Percentiles rank a stretch among this genome's conserved stretches.
Evolutionary conservation across 2,329 filamentous ascomycete genomes (phyloP).

Genomic region (Elsinoe fawcettii): DNA sequence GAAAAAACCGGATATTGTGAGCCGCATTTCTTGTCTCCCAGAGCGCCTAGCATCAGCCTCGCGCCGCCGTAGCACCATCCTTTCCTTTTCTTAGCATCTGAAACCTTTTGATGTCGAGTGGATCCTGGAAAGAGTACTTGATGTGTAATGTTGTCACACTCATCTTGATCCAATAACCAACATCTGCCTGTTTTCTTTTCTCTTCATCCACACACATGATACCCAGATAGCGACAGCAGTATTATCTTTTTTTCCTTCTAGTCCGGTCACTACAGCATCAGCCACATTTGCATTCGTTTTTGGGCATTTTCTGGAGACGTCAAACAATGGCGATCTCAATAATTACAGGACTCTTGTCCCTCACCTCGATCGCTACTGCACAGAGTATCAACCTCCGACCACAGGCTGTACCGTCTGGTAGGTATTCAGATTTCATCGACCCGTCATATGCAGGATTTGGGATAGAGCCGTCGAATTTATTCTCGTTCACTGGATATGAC

Average conservation of each 20-base stretch:
- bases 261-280: not conserved
- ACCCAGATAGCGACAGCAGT: not conserved
- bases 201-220: not conserved
- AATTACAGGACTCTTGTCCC: slow-evolving; percentile 2
- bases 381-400: slow-evolving; percentile 3
- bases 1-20: slow-evolving; percentile 8
- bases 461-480: slow-evolving; percentile 47
- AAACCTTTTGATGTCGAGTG: not conserved
- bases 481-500: slow-evolving; percentile 42
- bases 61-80: not conserved
- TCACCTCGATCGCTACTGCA: not conserved
- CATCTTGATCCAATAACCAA: not conserved
- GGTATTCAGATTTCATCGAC: slow-evolving; percentile 25
- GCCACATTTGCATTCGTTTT: not conserved
- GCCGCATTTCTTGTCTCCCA: not conserved
- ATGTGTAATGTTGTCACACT: not conserved
- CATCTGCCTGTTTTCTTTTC: not conserved
- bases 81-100: slow-evolving; percentile 2
- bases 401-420: not conserved
- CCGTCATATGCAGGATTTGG: slow-evolving; percentile 44
- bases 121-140: not conserved
- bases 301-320: not conserved
- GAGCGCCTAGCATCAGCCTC: not conserved
- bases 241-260: not conserved
- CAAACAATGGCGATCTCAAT: not conserved